These are phyloP conservation scores for Teratosphaeria destructans DNA, from an alignment of 2,329 filamentous ascomycete genomes.

Conservation along the genomic window DNA sequence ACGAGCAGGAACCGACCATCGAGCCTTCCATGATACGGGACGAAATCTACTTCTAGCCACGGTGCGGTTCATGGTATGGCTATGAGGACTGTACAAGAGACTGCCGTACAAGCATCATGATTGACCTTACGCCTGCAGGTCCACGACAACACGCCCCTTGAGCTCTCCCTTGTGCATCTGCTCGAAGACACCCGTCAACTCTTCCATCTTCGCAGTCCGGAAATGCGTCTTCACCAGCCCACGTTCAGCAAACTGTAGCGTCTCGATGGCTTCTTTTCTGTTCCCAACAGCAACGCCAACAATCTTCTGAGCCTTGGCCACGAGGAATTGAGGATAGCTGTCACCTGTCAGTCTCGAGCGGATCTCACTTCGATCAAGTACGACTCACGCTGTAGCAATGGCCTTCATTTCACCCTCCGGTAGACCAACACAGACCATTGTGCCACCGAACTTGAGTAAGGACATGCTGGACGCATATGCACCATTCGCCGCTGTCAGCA, in stretches of 20 bases:
- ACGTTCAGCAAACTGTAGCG: conserved; percentile 35
- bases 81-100: not conserved
- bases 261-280: conserved; percentile 40
- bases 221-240: conserved; percentile 40
- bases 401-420: conserved; percentile 38
- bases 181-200: conserved; percentile 35
- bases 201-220: conserved; percentile 36
- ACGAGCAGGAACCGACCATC: not conserved
- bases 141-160: conserved; percentile 38
- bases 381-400: conserved; percentile 23
- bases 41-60: not conserved
- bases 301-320: conserved; percentile 34
- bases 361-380: not conserved
- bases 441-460: conserved; percentile 36
- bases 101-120: not conserved
- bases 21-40: not conserved
- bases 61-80: not conserved
- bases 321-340: conserved; percentile 27
- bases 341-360: not conserved
- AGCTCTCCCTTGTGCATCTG: conserved; percentile 37
- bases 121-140: conserved; percentile 20
- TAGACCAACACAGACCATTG: conserved; percentile 35
- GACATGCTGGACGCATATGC: conserved; percentile 34
- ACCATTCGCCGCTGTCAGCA: conserved; percentile 39
- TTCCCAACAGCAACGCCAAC: conserved; percentile 38